phyloP scores from a whole-genome alignment of 2,329 filamentous ascomycete species.

The Botryotinia calthae region DNA sequence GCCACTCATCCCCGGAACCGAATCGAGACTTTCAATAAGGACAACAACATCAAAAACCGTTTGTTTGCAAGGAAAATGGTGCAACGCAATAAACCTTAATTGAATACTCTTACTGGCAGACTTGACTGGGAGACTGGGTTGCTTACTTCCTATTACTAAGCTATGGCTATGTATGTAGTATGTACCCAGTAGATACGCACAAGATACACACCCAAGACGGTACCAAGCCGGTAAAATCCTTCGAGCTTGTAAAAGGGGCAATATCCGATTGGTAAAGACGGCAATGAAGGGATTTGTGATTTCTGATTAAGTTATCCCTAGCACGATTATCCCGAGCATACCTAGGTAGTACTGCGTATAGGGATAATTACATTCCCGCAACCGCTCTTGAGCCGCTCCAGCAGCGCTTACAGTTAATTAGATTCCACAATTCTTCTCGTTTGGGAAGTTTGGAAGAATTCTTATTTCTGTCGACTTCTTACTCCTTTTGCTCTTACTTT shows the following conservation, averaged over 20 bases:
- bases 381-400: not conserved
- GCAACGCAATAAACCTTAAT: not conserved
- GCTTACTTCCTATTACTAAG: not conserved
- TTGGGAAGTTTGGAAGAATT: not conserved
- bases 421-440: not conserved
- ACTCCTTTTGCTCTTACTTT: not conserved
- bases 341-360: not conserved
- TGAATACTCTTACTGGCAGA: not conserved
- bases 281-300: not conserved
- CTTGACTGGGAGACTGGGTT: not conserved
- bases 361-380: not conserved
- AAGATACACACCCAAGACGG: not conserved
- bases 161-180: not conserved
- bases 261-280: not conserved
- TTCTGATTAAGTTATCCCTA: no score
- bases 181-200: not conserved
- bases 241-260: not conserved
- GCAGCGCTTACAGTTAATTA: not conserved
- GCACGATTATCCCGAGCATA: no score
- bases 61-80: not conserved
- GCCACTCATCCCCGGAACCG: not conserved
- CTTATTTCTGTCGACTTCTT: not conserved
- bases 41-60: not conserved
- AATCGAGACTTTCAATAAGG: not conserved
- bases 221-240: not conserved